Percentiles rank a stretch among this genome's conserved stretches.
Evolutionary conservation across 2,329 filamentous ascomycete genomes (phyloP).

Genomic region (Knoxdaviesia proteae): DNA sequence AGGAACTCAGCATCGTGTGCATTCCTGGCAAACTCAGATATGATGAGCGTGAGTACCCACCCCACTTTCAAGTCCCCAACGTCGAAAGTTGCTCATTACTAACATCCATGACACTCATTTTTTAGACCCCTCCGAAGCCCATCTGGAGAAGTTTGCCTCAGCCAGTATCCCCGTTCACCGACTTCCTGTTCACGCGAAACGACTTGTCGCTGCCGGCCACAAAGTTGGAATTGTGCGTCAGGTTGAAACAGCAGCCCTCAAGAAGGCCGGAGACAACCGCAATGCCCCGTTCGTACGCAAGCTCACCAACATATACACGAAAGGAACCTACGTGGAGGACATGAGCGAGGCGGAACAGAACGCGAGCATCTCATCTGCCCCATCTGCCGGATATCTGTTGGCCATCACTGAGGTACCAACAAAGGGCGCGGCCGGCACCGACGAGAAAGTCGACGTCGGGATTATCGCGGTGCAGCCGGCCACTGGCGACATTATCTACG

Average conservation of each 20-base stretch:
- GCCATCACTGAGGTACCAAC: constrained; percentile 74
- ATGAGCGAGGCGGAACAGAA: constrained; percentile 51
- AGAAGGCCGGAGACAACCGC: constrained; percentile 84
- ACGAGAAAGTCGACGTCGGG: constrained; percentile 84
- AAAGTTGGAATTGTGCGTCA: constrained; percentile 94
- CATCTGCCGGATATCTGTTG: constrained; percentile 67
- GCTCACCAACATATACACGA: constrained; percentile 91
- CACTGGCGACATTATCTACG: constrained; percentile 89
- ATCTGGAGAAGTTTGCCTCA: constrained; percentile 70
- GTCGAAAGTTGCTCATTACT: constrained; percentile 4
- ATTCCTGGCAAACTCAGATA: constrained; percentile 91
- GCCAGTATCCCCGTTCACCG: constrained; percentile 89
- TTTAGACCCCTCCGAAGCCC: constrained; percentile 66
- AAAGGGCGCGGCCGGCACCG: constrained; percentile 57
- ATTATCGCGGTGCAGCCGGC: constrained; percentile 87
- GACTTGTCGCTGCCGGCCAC: constrained; percentile 75
- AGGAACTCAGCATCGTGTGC: constrained; percentile 83
- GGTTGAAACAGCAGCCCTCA: constrained; percentile 83
- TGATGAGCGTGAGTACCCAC: constrained; percentile 48
- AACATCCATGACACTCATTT: constrained; percentile 6
- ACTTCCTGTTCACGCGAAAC: constrained; percentile 80
- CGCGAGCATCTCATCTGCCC: constrained; percentile 22
- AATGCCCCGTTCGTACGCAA: constrained; percentile 84
- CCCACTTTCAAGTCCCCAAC: not conserved
- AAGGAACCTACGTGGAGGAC: constrained; percentile 93